A percentile compares a stretch with the other conserved stretches of the same genome.
phyloP scores from a whole-genome alignment of 129 eudicot species.

The Daucus carota region DNA sequence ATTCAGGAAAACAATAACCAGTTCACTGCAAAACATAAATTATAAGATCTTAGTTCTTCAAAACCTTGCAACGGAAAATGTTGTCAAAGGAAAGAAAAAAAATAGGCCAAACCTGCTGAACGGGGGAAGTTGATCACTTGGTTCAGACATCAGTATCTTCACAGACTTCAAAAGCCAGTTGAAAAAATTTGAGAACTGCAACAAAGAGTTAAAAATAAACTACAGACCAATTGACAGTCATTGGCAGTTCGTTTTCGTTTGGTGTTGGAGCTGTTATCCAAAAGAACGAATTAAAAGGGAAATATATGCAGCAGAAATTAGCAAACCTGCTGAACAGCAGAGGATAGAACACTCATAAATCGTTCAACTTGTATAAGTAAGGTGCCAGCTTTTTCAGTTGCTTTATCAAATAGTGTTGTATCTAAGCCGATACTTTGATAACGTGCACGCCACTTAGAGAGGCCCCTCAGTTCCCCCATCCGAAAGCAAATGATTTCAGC shows the following conservation, averaged over 20 bases:
- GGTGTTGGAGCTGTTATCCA: neutral
- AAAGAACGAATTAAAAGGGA: neutral
- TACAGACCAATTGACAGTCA: neutral
- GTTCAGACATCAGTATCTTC: conserved; percentile 88
- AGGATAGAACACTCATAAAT: conserved; percentile 69
- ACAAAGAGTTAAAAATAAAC: neutral
- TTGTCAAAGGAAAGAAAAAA: neutral
- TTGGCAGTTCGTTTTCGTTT: neutral
- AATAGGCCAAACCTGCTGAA: conserved; percentile 59
- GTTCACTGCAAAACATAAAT: conserved; percentile 59
- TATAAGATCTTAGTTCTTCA: neutral
- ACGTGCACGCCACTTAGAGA: conserved; percentile 95
- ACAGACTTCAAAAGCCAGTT: conserved; percentile 89
- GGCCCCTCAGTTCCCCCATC: conserved; percentile 93
- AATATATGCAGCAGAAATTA: neutral
- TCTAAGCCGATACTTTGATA: conserved; percentile 74
- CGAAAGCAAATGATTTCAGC: conserved; percentile 90
- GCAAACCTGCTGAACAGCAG: conserved; percentile 83
- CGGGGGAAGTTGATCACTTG: conserved; percentile 70
- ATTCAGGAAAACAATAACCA: conserved; percentile 75
- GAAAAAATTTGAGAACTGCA: conserved; percentile 93
- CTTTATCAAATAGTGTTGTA: conserved; percentile 61
- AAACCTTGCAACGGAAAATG: neutral
- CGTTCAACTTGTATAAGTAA: conserved; percentile 75
- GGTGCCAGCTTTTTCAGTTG: conserved; percentile 81